Conservation (phyloP, 2,329 filamentous ascomycete species). For the Colletotrichum orbiculare region DNA sequence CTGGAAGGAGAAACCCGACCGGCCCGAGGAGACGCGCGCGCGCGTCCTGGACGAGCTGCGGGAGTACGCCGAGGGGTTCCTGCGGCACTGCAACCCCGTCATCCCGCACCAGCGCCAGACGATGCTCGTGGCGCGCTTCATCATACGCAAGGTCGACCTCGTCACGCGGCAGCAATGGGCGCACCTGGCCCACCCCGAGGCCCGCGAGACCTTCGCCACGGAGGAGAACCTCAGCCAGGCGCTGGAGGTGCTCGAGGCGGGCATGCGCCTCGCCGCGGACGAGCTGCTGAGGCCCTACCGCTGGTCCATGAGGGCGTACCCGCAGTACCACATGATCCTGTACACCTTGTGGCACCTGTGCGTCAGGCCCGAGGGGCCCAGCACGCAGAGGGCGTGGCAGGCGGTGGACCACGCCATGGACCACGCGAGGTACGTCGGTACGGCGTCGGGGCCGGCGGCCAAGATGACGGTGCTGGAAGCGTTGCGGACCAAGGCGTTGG, state of each 20-base stretch:
- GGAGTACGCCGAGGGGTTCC: slow-evolving; percentile 57
- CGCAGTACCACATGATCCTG: slow-evolving; percentile 56
- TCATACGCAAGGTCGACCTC: slow-evolving; percentile 49
- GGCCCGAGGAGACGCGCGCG: slow-evolving; percentile 47
- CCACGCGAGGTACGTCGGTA: slow-evolving; percentile 21
- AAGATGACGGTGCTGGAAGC: slow-evolving; percentile 47
- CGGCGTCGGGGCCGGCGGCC: slow-evolving; percentile 35
- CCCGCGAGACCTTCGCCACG: slow-evolving; percentile 40
- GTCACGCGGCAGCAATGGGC: slow-evolving; percentile 45
- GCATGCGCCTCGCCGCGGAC: slow-evolving; percentile 43
- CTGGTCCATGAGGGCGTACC: slow-evolving; percentile 53
- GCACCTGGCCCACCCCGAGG: slow-evolving; percentile 37
- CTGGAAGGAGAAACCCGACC: slow-evolving; percentile 12
- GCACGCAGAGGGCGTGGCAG: slow-evolving; percentile 48
- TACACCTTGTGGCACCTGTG: slow-evolving; percentile 57
- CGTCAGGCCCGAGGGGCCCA: slow-evolving; percentile 47
- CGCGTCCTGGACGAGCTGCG: slow-evolving; percentile 56
- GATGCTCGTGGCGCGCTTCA: slow-evolving; percentile 41
- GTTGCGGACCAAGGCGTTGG: slow-evolving; percentile 44
- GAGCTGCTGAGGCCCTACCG: slow-evolving; percentile 50
- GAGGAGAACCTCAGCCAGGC: slow-evolving; percentile 49
- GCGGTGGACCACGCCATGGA: slow-evolving; percentile 34
- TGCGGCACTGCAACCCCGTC: slow-evolving; percentile 62
- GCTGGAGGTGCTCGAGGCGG: slow-evolving; percentile 47
- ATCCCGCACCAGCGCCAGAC: slow-evolving; percentile 56